Evolutionary conservation across 169 alveolate genomes (phyloP).

Genomic region (Plasmodium vivax): DNA sequence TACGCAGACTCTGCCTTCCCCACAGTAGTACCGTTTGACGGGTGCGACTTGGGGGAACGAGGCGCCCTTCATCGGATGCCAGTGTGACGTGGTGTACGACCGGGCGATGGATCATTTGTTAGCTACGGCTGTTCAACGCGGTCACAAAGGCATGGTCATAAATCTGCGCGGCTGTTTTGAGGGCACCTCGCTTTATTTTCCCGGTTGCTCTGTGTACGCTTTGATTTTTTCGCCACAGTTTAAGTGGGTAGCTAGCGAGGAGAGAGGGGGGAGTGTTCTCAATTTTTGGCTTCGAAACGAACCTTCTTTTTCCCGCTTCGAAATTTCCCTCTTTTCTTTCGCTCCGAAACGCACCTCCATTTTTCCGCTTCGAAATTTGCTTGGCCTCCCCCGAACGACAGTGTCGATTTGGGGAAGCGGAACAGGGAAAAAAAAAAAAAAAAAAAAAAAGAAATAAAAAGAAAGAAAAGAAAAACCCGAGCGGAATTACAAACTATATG

Average conservation of each 20-base stretch:
- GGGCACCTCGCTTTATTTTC: background rate
- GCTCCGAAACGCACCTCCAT: no score
- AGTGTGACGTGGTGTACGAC: background rate
- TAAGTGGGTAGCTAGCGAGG: background rate
- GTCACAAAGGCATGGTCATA: background rate
- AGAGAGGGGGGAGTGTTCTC: background rate
- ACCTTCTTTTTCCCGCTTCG: background rate
- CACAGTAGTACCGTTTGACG: background rate
- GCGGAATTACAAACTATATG: background rate
- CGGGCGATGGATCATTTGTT: background rate
- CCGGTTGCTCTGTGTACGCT: background rate
- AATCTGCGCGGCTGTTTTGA: background rate
- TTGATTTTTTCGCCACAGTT: background rate
- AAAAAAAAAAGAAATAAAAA: no score
- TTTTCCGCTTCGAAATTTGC: background rate
- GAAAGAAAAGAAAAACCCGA: background rate
- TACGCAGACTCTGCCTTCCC: background rate
- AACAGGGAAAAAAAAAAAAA: background rate
- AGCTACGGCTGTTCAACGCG: background rate
- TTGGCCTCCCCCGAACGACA: background rate
- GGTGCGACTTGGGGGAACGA: background rate
- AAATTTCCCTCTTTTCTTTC: no score
- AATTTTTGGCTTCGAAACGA: no score
- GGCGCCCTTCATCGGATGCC: background rate
- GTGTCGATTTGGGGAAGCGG: background rate